Evolutionary conservation across 441 rosid genomes (phyloP).

Genomic region (Breynia disticha): DNA sequence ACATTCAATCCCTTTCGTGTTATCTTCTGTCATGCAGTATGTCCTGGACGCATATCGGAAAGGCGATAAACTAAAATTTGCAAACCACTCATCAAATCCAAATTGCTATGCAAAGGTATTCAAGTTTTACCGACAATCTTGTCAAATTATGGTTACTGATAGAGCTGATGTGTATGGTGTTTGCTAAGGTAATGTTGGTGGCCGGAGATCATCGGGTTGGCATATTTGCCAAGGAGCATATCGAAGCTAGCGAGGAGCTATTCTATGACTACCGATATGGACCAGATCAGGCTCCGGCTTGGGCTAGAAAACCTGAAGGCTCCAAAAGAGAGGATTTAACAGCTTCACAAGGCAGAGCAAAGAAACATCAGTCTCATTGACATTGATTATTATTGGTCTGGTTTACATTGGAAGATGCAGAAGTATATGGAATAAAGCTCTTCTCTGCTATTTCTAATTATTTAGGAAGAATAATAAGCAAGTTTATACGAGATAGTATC

Average conservation of each 20-base stretch:
- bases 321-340: constrained; percentile 65
- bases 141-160: constrained; percentile 1
- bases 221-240: constrained; percentile 58
- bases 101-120: constrained; percentile 87
- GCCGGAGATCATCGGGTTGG: constrained; percentile 93
- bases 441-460: too few relatives aligned
- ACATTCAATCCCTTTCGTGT: background rate
- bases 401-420: background rate
- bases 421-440: too few relatives aligned
- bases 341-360: constrained; percentile 74
- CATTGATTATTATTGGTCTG: background rate
- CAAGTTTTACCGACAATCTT: background rate
- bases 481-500: too few relatives aligned
- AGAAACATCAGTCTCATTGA: constrained; percentile 92
- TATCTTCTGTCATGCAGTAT: constrained; percentile 29
- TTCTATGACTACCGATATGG: constrained; percentile 76
- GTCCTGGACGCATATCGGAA: constrained; percentile 75
- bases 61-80: constrained; percentile 85
- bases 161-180: constrained; percentile 11
- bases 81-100: constrained; percentile 78
- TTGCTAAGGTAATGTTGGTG: constrained; percentile 65
- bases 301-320: constrained; percentile 91
- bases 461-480: too few relatives aligned
- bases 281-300: constrained; percentile 81
- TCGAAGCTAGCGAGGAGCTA: constrained; percentile 77